Percentiles rank a stretch among this genome's conserved stretches.
Evolutionary conservation across 352 stramenopile species (phyloP).

Genomic region (Hyphochytrium catenoides): DNA sequence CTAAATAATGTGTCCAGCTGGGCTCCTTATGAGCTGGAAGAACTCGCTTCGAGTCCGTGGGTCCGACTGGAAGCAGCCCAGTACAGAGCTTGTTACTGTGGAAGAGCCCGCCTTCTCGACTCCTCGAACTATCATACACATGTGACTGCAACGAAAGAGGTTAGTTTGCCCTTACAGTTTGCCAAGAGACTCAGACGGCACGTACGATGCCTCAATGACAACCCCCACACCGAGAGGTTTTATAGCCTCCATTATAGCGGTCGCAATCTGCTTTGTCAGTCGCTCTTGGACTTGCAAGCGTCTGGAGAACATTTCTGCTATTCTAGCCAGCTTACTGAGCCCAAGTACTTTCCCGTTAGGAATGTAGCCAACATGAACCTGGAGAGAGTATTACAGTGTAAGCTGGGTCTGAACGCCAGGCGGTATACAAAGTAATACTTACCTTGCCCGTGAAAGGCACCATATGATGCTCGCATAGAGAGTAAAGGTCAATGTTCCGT

Average conservation of each 20-base stretch:
- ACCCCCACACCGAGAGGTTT: conserved; percentile 90
- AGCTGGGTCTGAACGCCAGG: conserved; percentile 20
- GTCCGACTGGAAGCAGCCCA: conserved; percentile 90
- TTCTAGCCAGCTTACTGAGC: conserved; percentile 91
- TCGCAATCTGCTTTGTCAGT: conserved; percentile 95
- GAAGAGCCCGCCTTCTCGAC: conserved; percentile 89
- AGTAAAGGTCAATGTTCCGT: conserved; percentile 95
- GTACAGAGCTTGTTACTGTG: conserved; percentile 88
- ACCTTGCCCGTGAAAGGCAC: conserved; percentile 95
- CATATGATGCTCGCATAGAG: conserved; percentile 99
- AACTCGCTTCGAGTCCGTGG: conserved; percentile 56
- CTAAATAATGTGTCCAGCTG: no score
- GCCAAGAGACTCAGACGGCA: no score
- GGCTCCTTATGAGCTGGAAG: no score
- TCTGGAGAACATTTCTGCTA: conserved; percentile 88
- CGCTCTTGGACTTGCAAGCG: conserved; percentile 96
- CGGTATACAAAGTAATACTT: conserved; percentile 56
- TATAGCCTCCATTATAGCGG: conserved; percentile 89
- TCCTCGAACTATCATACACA: conserved; percentile 99
- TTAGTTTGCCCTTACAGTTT: no score
- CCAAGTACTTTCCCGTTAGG: conserved; percentile 87
- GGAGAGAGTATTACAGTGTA: no score
- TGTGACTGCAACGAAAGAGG: conserved; percentile 51
- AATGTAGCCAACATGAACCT: conserved; percentile 83
- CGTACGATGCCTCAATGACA: conserved; percentile 84